phyloP scores from a whole-genome alignment of 352 stramenopile species.

The Phytophthora lateralis region DNA sequence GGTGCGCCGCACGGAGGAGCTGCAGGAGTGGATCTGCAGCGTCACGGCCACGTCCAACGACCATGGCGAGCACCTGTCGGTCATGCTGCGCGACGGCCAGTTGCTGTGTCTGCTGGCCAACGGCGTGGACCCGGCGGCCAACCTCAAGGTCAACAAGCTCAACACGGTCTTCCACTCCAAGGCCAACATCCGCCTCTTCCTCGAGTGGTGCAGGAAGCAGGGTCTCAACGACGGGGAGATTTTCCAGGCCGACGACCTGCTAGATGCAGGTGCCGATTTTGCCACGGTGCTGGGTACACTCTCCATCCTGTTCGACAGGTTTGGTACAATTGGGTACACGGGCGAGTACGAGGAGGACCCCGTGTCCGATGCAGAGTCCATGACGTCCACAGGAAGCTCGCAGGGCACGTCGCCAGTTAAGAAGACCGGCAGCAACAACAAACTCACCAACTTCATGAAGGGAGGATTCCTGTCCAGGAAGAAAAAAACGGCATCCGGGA shows the following conservation, averaged over 20 bases:
- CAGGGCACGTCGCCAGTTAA: conserved; percentile 61
- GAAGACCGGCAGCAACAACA: conserved; percentile 69
- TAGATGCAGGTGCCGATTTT: conserved; percentile 71
- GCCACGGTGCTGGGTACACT: conserved; percentile 72
- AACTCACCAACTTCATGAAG: conserved; percentile 85
- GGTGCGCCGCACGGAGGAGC: conserved; percentile 79
- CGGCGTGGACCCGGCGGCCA: conserved; percentile 71
- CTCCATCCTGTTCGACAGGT: conserved; percentile 87
- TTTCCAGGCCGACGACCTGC: conserved; percentile 81
- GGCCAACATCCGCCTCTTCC: conserved; percentile 83
- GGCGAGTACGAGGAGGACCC: conserved; percentile 64
- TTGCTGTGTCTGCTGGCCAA: conserved; percentile 88
- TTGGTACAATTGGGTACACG: conserved; percentile 60
- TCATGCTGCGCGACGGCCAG: conserved; percentile 85
- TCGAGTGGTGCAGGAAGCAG: conserved; percentile 79
- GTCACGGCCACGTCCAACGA: conserved; percentile 74
- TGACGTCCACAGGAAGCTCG: conserved; percentile 69
- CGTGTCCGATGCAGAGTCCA: conserved; percentile 72
- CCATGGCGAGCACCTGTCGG: conserved; percentile 77
- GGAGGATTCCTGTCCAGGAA: conserved; percentile 75
- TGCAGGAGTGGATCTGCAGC: conserved; percentile 86
- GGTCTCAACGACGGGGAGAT: conserved; percentile 74
- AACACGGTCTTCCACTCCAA: conserved; percentile 91
- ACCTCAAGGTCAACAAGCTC: conserved; percentile 87
- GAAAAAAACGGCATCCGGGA: conserved; percentile 47